A percentile compares a stretch with the other conserved stretches of the same genome.
phyloP scores from a whole-genome alignment of 106 monocot species.

The Phalaenopsis equestris region DNA sequence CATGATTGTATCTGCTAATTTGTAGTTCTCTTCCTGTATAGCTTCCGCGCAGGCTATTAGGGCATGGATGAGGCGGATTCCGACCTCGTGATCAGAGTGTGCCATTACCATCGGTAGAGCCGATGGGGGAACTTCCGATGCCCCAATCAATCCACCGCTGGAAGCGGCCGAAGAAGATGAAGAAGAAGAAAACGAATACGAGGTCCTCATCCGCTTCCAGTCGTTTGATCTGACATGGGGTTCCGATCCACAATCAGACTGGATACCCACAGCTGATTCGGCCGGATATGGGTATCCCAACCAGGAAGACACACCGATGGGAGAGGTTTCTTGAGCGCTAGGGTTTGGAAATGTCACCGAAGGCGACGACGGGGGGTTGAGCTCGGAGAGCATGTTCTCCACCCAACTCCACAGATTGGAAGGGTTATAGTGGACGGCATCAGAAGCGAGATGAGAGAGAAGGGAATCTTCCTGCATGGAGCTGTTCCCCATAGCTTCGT shows the following conservation, averaged over 20 bases:
- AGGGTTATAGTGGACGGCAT: slow-evolving; percentile 81
- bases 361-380: slow-evolving; percentile 33
- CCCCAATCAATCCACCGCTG: not conserved
- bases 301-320: not conserved
- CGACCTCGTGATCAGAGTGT: slow-evolving; percentile 51
- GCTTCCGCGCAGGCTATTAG: slow-evolving; percentile 73
- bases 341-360: slow-evolving; percentile 1
- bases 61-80: slow-evolving; percentile 56
- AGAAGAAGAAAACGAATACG: slow-evolving; percentile 20
- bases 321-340: slow-evolving; percentile 6
- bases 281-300: not conserved
- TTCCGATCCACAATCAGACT: slow-evolving; percentile 15
- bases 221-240: slow-evolving; percentile 3
- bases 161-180: slow-evolving; percentile 18
- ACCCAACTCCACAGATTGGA: slow-evolving; percentile 79
- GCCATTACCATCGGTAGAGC: slow-evolving; percentile 29
- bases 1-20: slow-evolving; percentile 48
- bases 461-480: slow-evolving; percentile 32
- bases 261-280: not conserved
- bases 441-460: slow-evolving; percentile 45
- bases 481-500: slow-evolving; percentile 67
- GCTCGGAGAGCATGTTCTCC: slow-evolving; percentile 75
- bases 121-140: not conserved
- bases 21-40: slow-evolving; percentile 52
- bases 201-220: slow-evolving; percentile 35